phyloP scores from a whole-genome alignment of 164 flowering plant genomes.

The grape (Vitis vinifera) region DNA sequence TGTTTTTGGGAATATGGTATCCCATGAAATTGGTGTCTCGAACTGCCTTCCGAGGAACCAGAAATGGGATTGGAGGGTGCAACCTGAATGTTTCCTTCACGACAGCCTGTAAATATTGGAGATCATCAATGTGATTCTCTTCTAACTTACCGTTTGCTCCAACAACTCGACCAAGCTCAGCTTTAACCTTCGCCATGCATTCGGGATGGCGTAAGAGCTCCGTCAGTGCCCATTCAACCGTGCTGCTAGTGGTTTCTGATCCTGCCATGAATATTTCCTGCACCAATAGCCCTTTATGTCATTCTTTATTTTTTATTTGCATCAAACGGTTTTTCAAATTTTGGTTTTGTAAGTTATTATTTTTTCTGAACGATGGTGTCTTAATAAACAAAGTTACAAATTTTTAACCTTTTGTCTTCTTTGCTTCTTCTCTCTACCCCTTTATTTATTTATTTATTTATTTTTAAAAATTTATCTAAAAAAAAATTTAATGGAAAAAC shows the following conservation, averaged over 20 bases:
- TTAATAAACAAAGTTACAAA: no score
- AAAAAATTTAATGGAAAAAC: no score
- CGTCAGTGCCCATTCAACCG: slow-evolving; percentile 69
- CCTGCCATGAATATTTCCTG: slow-evolving; percentile 62
- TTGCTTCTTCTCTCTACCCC: no score
- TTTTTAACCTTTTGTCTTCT: no score
- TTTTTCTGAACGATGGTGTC: no score
- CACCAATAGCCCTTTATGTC: background rate
- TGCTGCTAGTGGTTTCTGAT: slow-evolving; percentile 55
- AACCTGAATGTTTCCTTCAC: slow-evolving; percentile 57
- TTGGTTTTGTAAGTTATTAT: no score
- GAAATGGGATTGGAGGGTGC: slow-evolving; percentile 59
- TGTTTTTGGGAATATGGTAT: slow-evolving; percentile 42
- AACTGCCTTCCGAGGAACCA: slow-evolving; percentile 48
- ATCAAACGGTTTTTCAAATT: no score
- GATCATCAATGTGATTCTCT: slow-evolving; percentile 40
- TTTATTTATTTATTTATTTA: no score
- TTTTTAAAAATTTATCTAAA: no score
- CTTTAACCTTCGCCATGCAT: slow-evolving; percentile 31
- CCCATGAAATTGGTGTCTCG: slow-evolving; percentile 41
- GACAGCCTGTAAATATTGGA: slow-evolving; percentile 51
- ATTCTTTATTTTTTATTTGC: background rate
- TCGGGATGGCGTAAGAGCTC: slow-evolving; percentile 57
- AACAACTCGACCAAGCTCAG: slow-evolving; percentile 38
- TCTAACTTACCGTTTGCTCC: slow-evolving; percentile 36